Base-by-base conservation (phyloP, 306 rosid species). In the Notholithocarpus densiflorus region DNA sequence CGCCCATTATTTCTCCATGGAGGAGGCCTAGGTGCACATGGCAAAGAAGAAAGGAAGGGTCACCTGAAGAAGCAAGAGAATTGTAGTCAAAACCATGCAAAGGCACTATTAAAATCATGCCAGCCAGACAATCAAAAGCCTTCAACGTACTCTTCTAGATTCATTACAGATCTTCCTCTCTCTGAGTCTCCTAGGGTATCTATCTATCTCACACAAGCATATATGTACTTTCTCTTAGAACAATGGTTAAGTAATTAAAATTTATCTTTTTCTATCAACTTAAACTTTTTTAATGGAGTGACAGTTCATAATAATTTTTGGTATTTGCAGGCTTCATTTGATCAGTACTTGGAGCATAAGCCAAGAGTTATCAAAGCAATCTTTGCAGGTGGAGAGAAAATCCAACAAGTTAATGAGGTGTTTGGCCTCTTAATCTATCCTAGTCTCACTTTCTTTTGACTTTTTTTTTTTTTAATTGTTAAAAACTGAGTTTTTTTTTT, bases 301-400 rank as follows among this genome's bases (percentile, higher is more conserved):
- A 20, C 6, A 34, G 20, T 18, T 4, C 68, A 68, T 77, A 29
- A 2, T 3, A 20, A 17, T 20, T 64, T 62, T 75, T 78, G 72
- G 13, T 3, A 24, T 68, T 59, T 79, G 24, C 66, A 86, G 92
- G 92, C 87, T 82, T 77, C 88, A 23, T 86, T 88, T 88, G 87
- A 86, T 86, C 85, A 86, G 54, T 88, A 79, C 21, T 45, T 88
- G 87, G 84, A 86, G 54, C 84, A 82, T 59, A 85, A 80, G 20
- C 21, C 26, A 5, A 72, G 89, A 56, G 77, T 88, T 14, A 11
- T 75, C 27, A n/a, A 19, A 77, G 84, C 82, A 27, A 65, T 88
- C 1, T 86, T 88, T 68, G 73, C 85, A 27, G 48, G 61, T 45
- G 65, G 59, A 80, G 56, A 56, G 72, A 48, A 27, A 75, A 65